Base-by-base conservation (phyloP, 208 protist species). In the Vickermania ingenoplastis region DNA sequence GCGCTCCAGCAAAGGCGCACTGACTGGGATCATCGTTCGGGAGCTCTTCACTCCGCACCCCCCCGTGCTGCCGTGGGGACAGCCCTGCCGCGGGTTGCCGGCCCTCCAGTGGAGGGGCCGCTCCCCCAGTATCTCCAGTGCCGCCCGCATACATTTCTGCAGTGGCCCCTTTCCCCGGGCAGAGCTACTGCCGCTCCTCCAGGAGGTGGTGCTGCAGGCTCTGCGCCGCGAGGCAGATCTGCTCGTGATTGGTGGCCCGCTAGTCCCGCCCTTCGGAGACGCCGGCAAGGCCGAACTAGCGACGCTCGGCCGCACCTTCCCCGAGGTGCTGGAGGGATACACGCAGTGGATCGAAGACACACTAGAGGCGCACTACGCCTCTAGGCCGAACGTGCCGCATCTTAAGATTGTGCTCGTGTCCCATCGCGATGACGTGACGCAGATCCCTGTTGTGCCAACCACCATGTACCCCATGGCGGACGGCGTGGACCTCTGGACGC, bases 181-280 rank as follows among this genome's bases (percentile, higher is more conserved):
- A 17, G 82, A 91, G 29, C 65, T 90, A 14, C 25, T 24, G 1
- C 67, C 57, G 0, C 61, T 94, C 48, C 78, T 91, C 56, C 66
- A 59, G 29, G 52, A 68, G 14, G 77, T 91, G 13, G 77, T 77
- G 11, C 41, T 22, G 1, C 74, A 82, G 49, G 83, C 88, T 1
- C 68, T 91, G 53, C 66, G 70, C 57, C 83, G 88, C 24, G 82
- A 77, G 14, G 88, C 88, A 0, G 71, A 90, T 57, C 31, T 94
- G 14, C 69, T 94, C 2, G 81, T 94, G 54, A 83, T 94, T 59
- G 88, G 82, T 23, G 88, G 88, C 3, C 88, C 88, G 7, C 78
- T 94, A 41, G 72, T 92, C 5, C 71, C 48, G 26, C 73, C 75
- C 23, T 82, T 83, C 51, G 69, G 75, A 7, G 79, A 87, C 2